Base-by-base conservation (phyloP, 164 flowering plant genomes). In the Stephania yunnanensis region DNA sequence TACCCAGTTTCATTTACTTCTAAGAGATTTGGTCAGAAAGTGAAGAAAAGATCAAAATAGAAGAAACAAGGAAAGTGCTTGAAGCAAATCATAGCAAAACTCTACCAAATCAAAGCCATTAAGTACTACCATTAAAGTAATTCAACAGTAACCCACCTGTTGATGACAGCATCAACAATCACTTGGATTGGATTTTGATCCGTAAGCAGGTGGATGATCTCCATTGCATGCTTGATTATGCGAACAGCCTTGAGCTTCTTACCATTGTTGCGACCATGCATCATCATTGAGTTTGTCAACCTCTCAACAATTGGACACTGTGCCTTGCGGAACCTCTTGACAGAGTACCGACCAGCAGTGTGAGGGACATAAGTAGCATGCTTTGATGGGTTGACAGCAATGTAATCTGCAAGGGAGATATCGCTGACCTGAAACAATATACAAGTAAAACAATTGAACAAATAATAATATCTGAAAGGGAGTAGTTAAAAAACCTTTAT, bases 251-350 rank as follows among this genome's bases (percentile, higher is more conserved):
- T 83, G 22, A 83, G 76, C 70, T 83, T 83, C 78, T 83, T 83
- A 10, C 85, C 83, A 72, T 83, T 83, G 76, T 83, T 83, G 7
- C 83, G 75, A 2, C 85, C 85, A 15, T 83, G 83, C 85, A 83
- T 83, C 85, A 83, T 83, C 10, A 83, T 75, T 8, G 85, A 83
- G 69, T 83, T 83, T 7, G 83, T 80, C 81, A 83, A 48, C 69
- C 85, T 78, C 78, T 82, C 82, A 29, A 80, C 80, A 75, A 80
- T 82, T n/a, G 84, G 80, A 72, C 84, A 82, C 42, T 80, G 82
- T 29, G 84, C 82, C 75, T 82, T 82, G 17, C 84, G 69, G 71
- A 82, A 82, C 70, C 84, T 75, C 58, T 82, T 82, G 7, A 70
- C 84, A 0, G 84, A 79, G 65, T 75, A 82, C 64, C 80, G 72